Percentiles rank a stretch among this genome's conserved stretches.
Evolutionary conservation across 2,329 filamentous ascomycete species (phyloP).

Genomic region (Emmonsiellopsis sp.): DNA sequence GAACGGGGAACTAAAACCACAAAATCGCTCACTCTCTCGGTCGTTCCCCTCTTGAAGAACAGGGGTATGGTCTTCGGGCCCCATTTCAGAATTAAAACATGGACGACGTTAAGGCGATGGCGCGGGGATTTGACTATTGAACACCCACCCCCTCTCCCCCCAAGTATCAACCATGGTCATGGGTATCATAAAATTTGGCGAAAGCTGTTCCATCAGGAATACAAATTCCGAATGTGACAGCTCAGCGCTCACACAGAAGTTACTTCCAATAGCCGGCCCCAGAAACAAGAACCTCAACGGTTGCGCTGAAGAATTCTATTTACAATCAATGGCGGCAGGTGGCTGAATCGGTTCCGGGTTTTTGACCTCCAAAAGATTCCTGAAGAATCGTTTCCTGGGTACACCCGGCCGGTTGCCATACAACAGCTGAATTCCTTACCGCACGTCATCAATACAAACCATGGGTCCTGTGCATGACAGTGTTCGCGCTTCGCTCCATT

Average conservation of each 20-base stretch:
- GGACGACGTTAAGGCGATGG: not conserved
- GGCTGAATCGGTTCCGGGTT: not conserved
- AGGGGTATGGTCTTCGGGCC: not conserved
- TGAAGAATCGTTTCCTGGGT: not conserved
- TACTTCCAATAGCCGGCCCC: no score
- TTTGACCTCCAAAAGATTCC: not conserved
- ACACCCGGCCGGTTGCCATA: not conserved
- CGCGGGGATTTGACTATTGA: not conserved
- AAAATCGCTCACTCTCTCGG: no score
- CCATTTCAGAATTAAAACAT: not conserved
- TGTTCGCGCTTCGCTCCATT: no score
- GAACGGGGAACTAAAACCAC: not conserved
- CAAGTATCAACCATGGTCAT: not conserved
- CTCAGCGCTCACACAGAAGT: no score
- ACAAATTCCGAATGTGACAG: no score
- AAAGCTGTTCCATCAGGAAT: not conserved
- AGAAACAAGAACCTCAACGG: no score
- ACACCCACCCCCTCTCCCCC: not conserved
- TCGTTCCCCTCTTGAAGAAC: not conserved
- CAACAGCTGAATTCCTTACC: not conserved
- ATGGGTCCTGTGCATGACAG: not conserved
- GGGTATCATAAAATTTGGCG: not conserved
- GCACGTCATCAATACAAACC: not conserved
- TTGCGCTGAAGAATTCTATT: not conserved
- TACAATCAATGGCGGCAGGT: not conserved